Evolutionary conservation across 2,329 filamentous ascomycete species (phyloP).

Genomic region (Thelonectria blattea): DNA sequence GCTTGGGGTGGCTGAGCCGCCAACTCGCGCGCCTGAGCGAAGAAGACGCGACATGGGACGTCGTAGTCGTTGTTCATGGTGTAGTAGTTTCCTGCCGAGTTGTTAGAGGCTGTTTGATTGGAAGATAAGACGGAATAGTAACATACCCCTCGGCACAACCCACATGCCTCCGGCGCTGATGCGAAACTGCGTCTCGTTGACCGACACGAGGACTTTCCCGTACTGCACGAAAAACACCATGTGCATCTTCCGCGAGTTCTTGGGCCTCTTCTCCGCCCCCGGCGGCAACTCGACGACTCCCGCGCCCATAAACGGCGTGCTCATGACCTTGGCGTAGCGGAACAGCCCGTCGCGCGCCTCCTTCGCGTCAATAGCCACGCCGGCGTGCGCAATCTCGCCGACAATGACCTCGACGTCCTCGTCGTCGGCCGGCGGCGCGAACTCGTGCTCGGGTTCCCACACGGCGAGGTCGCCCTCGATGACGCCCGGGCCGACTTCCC

Average conservation of each 20-base stretch:
- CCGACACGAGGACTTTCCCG: conserved; percentile 80
- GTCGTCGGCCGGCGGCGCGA: conserved; percentile 58
- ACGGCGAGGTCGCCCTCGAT: conserved; percentile 67
- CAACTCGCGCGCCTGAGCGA: conserved; percentile 82
- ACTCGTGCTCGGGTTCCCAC: conserved; percentile 66
- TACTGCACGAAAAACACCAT: conserved; percentile 93
- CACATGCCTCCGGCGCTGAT: conserved; percentile 89
- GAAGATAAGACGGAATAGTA: not conserved
- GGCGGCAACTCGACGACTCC: conserved; percentile 90
- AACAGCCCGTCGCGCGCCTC: conserved; percentile 73
- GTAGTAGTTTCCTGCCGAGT: conserved; percentile 83
- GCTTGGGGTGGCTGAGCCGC: conserved; percentile 36
- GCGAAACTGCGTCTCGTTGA: conserved; percentile 77
- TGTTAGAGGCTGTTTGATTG: conserved; percentile 17
- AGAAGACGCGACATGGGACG: conserved; percentile 80
- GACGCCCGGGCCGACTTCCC: conserved; percentile 72
- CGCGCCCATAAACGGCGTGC: conserved; percentile 83
- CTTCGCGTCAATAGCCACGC: conserved; percentile 60
- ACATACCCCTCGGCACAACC: conserved; percentile 89
- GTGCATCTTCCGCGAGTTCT: conserved; percentile 95
- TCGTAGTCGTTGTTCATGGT: conserved; percentile 83
- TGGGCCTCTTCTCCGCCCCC: conserved; percentile 81
- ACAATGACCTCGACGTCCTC: conserved; percentile 58
- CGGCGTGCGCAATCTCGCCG: conserved; percentile 57
- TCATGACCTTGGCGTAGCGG: conserved; percentile 87